These are phyloP conservation scores for Ophiostoma himal-ulmi DNA, from an alignment of 2,329 filamentous ascomycete genomes.

Conservation along the genomic window DNA sequence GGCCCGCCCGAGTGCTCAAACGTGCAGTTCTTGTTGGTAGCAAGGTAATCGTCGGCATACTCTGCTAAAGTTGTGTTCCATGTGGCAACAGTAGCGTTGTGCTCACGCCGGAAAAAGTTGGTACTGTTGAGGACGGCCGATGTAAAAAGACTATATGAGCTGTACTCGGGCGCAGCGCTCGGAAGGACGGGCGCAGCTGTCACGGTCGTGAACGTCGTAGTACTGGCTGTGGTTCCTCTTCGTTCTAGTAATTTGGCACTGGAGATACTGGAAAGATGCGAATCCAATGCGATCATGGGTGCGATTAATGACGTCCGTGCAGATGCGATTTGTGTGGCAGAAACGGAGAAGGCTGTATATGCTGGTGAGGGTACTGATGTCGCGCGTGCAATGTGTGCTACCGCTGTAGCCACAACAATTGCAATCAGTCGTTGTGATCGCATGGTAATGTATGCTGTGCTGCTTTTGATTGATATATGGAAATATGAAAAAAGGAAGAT, in stretches of 20 bases:
- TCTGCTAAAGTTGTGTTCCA: constrained; percentile 62
- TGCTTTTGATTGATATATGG: neutral
- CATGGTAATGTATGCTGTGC: neutral
- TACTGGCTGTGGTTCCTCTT: neutral
- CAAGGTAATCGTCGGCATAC: constrained; percentile 49
- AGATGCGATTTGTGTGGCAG: neutral
- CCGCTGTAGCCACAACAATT: neutral
- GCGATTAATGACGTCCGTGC: neutral
- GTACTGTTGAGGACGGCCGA: constrained; percentile 58
- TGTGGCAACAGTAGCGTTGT: constrained; percentile 52
- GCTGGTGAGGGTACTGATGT: neutral
- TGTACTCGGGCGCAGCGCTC: constrained; percentile 37
- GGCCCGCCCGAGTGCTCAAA: constrained; percentile 56
- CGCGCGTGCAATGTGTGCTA: neutral
- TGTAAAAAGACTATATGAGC: constrained; percentile 37
- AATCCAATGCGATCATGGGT: neutral
- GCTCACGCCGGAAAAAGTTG: constrained; percentile 58
- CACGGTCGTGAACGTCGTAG: constrained; percentile 30
- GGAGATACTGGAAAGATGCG: neutral
- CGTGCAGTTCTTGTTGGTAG: constrained; percentile 35
- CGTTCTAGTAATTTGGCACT: no score
- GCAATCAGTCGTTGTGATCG: neutral
- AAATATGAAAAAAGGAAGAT: neutral
- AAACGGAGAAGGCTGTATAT: neutral
- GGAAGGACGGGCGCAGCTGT: constrained; percentile 34